phyloP scores from a whole-genome alignment of 2,329 filamentous ascomycete species.

The Aureobasidium musti region DNA sequence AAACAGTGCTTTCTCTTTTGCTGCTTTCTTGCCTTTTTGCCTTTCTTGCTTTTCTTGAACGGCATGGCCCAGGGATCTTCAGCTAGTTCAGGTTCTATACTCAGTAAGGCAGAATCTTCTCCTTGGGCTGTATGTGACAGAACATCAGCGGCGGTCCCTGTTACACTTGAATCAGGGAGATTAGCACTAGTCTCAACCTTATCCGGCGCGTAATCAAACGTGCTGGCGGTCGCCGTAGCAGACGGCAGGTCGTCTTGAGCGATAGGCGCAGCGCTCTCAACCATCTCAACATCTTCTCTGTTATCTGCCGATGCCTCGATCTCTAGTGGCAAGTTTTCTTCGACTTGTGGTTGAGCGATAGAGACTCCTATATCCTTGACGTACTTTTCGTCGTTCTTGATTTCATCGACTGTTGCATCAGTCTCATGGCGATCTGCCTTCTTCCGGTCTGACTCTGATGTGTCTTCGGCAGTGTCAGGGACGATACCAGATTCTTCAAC shows the following conservation, averaged over 20 bases:
- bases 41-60: constrained; percentile 33
- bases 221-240: too few species aligned
- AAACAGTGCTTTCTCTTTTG: background rate
- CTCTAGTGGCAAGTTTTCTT: background rate
- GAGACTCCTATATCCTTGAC: background rate
- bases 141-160: background rate
- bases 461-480: accelerated
- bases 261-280: background rate
- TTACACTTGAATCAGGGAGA: background rate
- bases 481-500: background rate
- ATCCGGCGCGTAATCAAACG: background rate
- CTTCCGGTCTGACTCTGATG: background rate
- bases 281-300: background rate
- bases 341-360: background rate
- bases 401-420: background rate
- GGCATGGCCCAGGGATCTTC: background rate
- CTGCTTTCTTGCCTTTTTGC: constrained; percentile 36
- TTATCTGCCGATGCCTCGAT: too few species aligned
- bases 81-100: background rate
- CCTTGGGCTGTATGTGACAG: background rate
- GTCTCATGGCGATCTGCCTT: background rate
- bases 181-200: background rate
- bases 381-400: background rate
- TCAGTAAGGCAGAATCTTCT: background rate
- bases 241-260: background rate